phyloP scores from a whole-genome alignment of 2,329 filamentous ascomycete species.

The Arthrobotrys sphaeroides region DNA sequence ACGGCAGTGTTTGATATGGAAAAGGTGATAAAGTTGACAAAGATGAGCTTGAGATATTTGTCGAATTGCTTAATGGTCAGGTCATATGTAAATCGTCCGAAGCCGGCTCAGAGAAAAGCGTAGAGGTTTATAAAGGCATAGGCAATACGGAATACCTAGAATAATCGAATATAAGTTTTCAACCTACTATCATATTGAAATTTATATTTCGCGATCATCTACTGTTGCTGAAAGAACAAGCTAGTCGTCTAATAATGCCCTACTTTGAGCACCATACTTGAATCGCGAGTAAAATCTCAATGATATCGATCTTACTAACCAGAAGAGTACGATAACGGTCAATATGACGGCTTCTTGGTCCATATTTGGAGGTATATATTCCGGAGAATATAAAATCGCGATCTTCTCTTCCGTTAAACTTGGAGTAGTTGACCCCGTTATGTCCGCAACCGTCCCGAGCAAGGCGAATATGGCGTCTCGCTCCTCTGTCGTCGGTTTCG shows the following conservation, averaged over 20 bases:
- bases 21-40: constrained; percentile 42
- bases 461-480: constrained; percentile 35
- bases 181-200: no score
- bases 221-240: constrained; percentile 42
- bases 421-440: constrained; percentile 7
- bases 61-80: constrained; percentile 30
- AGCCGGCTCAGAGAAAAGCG: constrained; percentile 45
- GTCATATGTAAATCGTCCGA: constrained; percentile 46
- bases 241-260: constrained; percentile 41
- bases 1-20: constrained; percentile 47
- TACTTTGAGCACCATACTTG: constrained; percentile 25
- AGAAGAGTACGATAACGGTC: constrained; percentile 34
- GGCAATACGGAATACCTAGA: constrained; percentile 28
- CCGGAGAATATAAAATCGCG: constrained; percentile 20
- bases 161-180: no score
- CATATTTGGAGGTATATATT: constrained; percentile 45
- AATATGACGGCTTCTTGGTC: constrained; percentile 18
- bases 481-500: constrained; percentile 48
- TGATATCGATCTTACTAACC: constrained; percentile 25
- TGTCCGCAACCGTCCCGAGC: constrained; percentile 18
- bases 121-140: constrained; percentile 35
- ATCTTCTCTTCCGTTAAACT: constrained; percentile 24
- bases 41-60: constrained; percentile 25
- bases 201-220: not conserved
- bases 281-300: constrained; percentile 45